Base-by-base conservation (phyloP, 2,329 filamentous ascomycete genomes). In the Westerdykella sp. region DNA sequence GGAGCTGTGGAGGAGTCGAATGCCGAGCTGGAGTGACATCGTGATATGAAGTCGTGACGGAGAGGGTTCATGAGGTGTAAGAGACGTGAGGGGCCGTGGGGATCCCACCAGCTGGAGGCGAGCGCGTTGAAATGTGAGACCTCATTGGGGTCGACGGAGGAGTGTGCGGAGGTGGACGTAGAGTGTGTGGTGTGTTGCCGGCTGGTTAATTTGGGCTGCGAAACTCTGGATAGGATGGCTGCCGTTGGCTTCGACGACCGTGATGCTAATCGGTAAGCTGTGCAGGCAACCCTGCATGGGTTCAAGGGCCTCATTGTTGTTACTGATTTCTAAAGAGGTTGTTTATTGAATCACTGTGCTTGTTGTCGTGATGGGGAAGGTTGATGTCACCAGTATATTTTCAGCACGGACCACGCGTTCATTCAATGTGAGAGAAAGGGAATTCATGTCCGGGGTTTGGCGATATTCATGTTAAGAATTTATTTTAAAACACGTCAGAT, bases 61-160 rank as follows among this genome's bases (percentile, higher is more conserved):
- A 95, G 80, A 1, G 93, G 93, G 71, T 98, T 97, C 91, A 98
- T 97, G 54, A 95, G 83, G 69, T 98, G 93, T 2, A 98, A 81
- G 45, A 96, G 81, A 32, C 91, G 82, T 4, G 89, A 96, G 6
- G 91, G 84, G 40, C 93, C 93, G 62, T 95, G 83, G 1, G 91
- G 87, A 69, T 97, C 90, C 93, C 93, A 98, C 93, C 93, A 98
- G 58, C 84, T 84, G 53, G 86, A 87, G 52, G 93, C 93, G 59
- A 98, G 87, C 50, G 82, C 81, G 61, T 89, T 89, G 78, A 98
- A 98, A 73, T 98, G 93, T 14, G 85, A 86, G 51, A 98, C 81
- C 73, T 98, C 91, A 53, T 84, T 80, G 41, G 86, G 79, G 59
- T 94, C 94, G 69, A 98, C 63, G 15, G 65, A 66, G 23, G 61